A percentile compares a stretch with the other conserved stretches of the same genome.
These are phyloP conservation scores for Fusarium sp. DNA, from an alignment of 2,329 filamentous ascomycete genomes.

Conservation along the genomic window DNA sequence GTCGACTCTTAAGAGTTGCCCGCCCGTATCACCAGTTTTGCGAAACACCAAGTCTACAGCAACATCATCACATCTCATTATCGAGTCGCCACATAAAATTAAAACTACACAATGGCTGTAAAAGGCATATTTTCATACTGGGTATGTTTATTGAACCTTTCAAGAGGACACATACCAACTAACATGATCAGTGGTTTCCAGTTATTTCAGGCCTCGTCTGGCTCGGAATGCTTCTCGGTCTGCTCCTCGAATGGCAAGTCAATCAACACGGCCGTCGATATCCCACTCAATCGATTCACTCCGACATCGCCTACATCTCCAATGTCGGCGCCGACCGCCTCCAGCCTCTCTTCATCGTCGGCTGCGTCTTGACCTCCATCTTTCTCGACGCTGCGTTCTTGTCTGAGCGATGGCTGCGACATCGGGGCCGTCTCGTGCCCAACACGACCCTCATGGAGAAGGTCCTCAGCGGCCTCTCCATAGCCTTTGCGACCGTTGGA, in stretches of 20 bases:
- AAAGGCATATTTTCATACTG: conserved; percentile 52
- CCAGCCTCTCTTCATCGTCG: conserved; percentile 82
- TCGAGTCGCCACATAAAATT: neutral
- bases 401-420: conserved; percentile 85
- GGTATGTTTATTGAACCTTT: conserved; percentile 43
- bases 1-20: neutral
- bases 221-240: conserved; percentile 74
- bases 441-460: conserved; percentile 73
- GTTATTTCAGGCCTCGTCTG: conserved; percentile 73
- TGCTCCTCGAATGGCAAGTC: conserved; percentile 76
- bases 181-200: conserved; percentile 64
- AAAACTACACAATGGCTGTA: conserved; percentile 44
- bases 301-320: conserved; percentile 78
- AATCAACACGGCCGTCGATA: conserved; percentile 66
- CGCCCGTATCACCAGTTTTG: neutral
- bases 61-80: neutral
- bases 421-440: conserved; percentile 79
- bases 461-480: conserved; percentile 68
- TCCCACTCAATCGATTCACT: conserved; percentile 65
- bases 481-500: conserved; percentile 77
- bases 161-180: conserved; percentile 27
- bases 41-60: neutral
- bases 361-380: conserved; percentile 76
- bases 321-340: conserved; percentile 70
- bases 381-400: conserved; percentile 85